Conservation (phyloP, 805 yeast genomes). For the Candida sakaeoensis region DNA sequence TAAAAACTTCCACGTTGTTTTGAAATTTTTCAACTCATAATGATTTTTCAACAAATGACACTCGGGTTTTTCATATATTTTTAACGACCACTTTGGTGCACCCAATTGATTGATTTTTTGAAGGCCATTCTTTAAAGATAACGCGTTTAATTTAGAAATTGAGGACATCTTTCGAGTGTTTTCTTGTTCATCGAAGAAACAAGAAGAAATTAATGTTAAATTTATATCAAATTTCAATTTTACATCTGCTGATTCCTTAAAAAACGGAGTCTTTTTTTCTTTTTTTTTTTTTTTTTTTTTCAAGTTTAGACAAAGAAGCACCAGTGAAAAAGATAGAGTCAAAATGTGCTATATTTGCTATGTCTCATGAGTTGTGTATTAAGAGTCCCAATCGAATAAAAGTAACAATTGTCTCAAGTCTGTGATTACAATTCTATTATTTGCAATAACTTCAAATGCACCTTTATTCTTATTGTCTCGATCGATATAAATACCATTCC, state of each 20-base stretch:
- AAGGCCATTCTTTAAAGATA: not conserved
- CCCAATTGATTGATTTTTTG: not conserved
- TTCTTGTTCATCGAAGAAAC: not conserved
- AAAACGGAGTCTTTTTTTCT: no score
- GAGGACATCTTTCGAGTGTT: not conserved
- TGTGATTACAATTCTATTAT: constrained; percentile 28
- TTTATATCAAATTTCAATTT: no score
- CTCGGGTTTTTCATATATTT: constrained; percentile 1
- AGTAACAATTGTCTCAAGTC: constrained; percentile 17
- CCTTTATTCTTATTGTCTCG: constrained; percentile 22
- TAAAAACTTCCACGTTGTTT: constrained; percentile 65
- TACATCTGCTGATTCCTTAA: no score
- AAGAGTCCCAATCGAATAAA: constrained; percentile 12
- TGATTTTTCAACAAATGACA: constrained; percentile 8
- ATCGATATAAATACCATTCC: constrained; percentile 58
- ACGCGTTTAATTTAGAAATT: not conserved
- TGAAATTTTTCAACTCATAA: constrained; percentile 46
- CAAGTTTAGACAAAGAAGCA: no score
- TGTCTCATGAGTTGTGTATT: not conserved
- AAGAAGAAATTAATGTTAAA: no score
- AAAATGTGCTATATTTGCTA: no score
- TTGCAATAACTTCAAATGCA: constrained; percentile 21
- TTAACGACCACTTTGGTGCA: constrained; percentile 3
- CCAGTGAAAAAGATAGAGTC: no score
- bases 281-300: no score